These are phyloP conservation scores for Lipomyces starkeyi DNA, from an alignment of 805 yeast genomes.

Conservation along the genomic window DNA sequence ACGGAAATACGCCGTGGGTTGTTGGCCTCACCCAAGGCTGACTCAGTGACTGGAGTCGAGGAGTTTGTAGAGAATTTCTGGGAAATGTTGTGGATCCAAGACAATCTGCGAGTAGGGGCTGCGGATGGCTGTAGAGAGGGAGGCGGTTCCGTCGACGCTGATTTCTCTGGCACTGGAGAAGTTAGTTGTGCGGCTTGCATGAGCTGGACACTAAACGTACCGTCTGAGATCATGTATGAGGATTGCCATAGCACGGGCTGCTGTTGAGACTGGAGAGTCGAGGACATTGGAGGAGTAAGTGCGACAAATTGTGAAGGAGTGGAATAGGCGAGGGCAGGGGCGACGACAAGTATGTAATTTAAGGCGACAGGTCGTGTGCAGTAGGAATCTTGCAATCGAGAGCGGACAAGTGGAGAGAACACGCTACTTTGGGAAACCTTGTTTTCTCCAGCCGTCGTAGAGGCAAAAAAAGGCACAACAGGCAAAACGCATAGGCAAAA, in stretches of 20 bases:
- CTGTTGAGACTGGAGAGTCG: background rate
- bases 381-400: no score
- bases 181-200: background rate
- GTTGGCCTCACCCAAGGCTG: constrained; percentile 10
- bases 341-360: no score
- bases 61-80: constrained; percentile 10
- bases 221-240: background rate
- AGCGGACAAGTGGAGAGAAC: no score
- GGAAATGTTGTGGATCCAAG: constrained; percentile 31
- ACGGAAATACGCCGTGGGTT: background rate
- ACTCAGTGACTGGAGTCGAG: constrained; percentile 1
- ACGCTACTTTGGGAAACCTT: no score
- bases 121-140: background rate
- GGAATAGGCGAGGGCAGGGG: background rate
- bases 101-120: constrained; percentile 14
- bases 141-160: no score
- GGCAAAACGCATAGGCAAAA: no score
- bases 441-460: no score
- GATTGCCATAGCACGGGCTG: background rate
- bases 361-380: no score
- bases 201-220: background rate
- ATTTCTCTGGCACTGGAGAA: background rate
- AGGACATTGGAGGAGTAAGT: background rate
- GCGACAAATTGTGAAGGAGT: no score
- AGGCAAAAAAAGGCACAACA: no score